These are phyloP conservation scores for Colletotrichum tropicale DNA, from an alignment of 2,329 filamentous ascomycete genomes.

Conservation along the genomic window DNA sequence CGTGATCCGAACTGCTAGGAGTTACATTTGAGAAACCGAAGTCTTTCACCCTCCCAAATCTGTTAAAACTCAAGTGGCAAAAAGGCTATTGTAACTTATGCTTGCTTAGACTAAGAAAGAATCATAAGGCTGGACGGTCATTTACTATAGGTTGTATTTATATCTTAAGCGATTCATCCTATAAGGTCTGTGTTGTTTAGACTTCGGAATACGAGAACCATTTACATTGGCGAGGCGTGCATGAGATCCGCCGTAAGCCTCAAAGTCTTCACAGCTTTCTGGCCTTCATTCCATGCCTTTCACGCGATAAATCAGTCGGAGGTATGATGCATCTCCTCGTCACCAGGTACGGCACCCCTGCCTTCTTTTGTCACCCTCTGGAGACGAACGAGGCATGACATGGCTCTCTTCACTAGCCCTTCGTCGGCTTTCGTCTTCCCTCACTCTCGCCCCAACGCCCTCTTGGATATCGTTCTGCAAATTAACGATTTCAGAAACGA, in stretches of 20 bases:
- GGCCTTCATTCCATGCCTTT: background rate
- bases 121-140: accelerated
- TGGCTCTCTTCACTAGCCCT: accelerated
- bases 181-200: accelerated
- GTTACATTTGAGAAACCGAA: background rate
- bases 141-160: accelerated
- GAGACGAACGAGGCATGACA: accelerated
- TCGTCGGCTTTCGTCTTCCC: background rate
- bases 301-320: accelerated
- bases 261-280: background rate
- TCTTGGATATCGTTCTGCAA: background rate
- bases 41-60: accelerated
- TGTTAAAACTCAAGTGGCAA: accelerated
- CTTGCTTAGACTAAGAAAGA: accelerated
- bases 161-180: accelerated
- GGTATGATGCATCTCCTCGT: background rate
- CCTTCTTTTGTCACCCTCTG: accelerated
- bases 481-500: background rate
- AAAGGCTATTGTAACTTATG: accelerated
- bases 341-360: accelerated
- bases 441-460: accelerated
- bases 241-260: accelerated
- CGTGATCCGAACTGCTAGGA: accelerated
- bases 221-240: too few relatives aligned
- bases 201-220: too few relatives aligned